A percentile compares a stretch with the other conserved stretches of the same genome.
Conservation (phyloP, 768 basidiomycete genomes). For the Auriculariales sp. region DNA sequence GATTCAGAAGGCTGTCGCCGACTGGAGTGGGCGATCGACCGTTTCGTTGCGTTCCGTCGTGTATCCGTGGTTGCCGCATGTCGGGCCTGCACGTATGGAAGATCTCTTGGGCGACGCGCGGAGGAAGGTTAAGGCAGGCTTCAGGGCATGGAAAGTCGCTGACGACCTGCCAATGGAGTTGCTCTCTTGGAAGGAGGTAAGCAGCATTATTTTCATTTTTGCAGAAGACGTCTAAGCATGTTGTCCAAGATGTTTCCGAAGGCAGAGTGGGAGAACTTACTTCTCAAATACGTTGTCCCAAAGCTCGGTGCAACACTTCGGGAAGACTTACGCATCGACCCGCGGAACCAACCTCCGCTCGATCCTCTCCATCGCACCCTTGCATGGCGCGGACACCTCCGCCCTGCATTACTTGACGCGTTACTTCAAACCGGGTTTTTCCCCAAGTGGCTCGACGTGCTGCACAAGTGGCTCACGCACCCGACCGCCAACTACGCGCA, state of each 20-base stretch:
- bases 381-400: constrained; percentile 61
- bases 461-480: constrained; percentile 88
- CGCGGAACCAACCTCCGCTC: constrained; percentile 82
- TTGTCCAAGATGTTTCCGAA: constrained; percentile 49
- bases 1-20: constrained; percentile 64
- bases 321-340: constrained; percentile 80
- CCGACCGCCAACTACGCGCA: constrained; percentile 80
- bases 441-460: constrained; percentile 88
- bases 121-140: constrained; percentile 65
- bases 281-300: constrained; percentile 85
- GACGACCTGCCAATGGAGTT: constrained; percentile 71
- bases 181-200: constrained; percentile 65
- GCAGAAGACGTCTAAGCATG: constrained; percentile 1
- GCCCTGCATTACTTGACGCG: constrained; percentile 64
- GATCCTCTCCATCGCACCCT: constrained; percentile 62
- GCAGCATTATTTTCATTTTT: constrained; percentile 12
- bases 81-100: constrained; percentile 72
- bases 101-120: constrained; percentile 76
- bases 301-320: constrained; percentile 75
- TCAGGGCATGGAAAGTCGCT: constrained; percentile 59
- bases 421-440: constrained; percentile 87
- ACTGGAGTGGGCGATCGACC: constrained; percentile 59
- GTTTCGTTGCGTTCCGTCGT: constrained; percentile 64
- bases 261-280: constrained; percentile 79
- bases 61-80: constrained; percentile 90